Conservation (phyloP, 164 flowering plant genomes). For the Magnolia sinica region DNA sequence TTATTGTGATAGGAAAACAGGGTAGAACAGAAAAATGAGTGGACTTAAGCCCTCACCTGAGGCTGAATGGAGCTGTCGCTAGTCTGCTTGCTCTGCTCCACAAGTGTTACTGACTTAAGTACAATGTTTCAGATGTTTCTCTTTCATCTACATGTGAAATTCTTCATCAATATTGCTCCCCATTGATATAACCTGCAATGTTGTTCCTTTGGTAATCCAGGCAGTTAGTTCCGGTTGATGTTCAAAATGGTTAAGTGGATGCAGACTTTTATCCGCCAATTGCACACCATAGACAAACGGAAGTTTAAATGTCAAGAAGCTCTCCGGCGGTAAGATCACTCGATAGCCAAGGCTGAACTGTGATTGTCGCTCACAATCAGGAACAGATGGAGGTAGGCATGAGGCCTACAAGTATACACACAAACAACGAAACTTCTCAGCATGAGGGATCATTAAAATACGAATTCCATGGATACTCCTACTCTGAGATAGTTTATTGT, state of each 20-base stretch:
- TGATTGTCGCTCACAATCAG: conserved; percentile 48
- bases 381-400: conserved; percentile 53
- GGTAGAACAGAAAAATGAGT: background rate
- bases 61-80: background rate
- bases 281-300: conserved; percentile 86
- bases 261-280: conserved; percentile 51
- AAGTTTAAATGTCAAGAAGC: conserved; percentile 71
- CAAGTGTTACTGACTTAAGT: background rate
- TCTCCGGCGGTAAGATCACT: conserved; percentile 86
- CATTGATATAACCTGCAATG: conserved; percentile 57
- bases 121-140: background rate
- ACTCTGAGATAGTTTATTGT: background rate
- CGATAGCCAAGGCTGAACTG: conserved; percentile 68
- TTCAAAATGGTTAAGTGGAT: conserved; percentile 62
- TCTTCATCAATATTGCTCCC: conserved; percentile 32
- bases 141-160: conserved; percentile 10
- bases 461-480: background rate
- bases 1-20: background rate
- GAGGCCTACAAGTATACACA: conserved; percentile 45
- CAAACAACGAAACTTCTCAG: background rate
- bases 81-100: background rate
- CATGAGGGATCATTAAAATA: background rate
- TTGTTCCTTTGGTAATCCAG: conserved; percentile 63
- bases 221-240: conserved; percentile 82
- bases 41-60: background rate